A percentile compares a stretch with the other conserved stretches of the same genome.
phyloP scores from a whole-genome alignment of 1,284 basidiomycete species.

The Ganoderma lucidum region DNA sequence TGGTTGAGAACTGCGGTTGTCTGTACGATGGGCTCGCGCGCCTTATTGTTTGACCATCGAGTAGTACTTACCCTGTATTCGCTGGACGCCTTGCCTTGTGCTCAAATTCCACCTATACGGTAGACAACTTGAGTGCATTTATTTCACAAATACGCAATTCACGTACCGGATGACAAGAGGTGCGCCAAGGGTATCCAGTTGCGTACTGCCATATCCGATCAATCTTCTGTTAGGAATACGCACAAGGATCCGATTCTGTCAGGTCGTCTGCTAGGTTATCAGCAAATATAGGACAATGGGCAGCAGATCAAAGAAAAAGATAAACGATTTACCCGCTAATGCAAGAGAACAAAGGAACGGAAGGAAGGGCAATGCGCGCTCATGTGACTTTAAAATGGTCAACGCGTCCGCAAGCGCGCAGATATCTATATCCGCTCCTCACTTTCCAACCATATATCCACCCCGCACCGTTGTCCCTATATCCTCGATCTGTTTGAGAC shows the following conservation, averaged over 20 bases:
- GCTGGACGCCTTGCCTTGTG: neutral
- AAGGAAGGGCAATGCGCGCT: neutral
- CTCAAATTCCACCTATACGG: neutral
- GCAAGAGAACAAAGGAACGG: neutral
- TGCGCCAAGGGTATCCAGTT: neutral
- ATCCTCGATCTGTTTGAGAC: neutral
- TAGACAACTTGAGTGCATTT: neutral
- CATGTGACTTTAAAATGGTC: constrained; percentile 2
- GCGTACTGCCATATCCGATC: neutral
- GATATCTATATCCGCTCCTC: neutral
- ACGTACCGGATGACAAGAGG: neutral
- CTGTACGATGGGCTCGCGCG: no score
- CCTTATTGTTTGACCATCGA: neutral
- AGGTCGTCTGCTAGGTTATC: neutral
- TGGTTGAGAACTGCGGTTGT: no score
- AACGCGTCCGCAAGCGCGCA: constrained; percentile 2
- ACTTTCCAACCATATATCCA: neutral
- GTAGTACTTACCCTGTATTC: neutral
- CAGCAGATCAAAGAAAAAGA: neutral
- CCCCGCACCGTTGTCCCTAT: neutral
- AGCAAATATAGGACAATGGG: neutral
- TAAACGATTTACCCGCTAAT: neutral
- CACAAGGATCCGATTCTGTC: neutral
- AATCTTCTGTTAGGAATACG: neutral
- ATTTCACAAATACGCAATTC: neutral